These are phyloP conservation scores for Zanthoxylum bungeanum DNA, from an alignment of 345 rosid species.

Conservation along the genomic window DNA sequence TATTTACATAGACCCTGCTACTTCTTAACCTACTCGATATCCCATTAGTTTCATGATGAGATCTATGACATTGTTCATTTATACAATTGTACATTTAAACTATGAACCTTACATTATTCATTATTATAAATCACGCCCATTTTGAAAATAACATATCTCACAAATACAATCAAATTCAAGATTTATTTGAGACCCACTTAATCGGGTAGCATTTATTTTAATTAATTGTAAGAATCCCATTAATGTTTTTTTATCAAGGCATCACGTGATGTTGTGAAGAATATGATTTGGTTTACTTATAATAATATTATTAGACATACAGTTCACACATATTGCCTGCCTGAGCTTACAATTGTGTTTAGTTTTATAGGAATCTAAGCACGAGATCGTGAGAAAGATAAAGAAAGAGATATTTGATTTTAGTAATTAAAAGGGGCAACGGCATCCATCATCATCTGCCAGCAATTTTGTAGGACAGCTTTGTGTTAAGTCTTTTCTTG, in stretches of 20 bases:
- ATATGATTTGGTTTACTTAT: constrained; percentile 15
- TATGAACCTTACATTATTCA: not conserved
- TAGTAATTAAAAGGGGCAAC: not conserved
- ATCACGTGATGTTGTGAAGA: constrained; percentile 30
- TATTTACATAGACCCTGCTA: not conserved
- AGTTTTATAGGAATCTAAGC: constrained; percentile 29
- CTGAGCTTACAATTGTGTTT: constrained; percentile 7
- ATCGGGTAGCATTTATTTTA: constrained; percentile 16
- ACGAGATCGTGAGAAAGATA: constrained; percentile 17
- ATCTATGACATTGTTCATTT: constrained; percentile 14
- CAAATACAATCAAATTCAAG: not conserved
- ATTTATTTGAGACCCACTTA: not conserved
- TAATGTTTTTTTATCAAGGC: not conserved
- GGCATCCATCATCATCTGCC: not conserved
- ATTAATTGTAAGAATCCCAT: not conserved
- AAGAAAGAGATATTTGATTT: not conserved
- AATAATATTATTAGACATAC: not conserved
- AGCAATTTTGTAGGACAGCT: constrained; percentile 6
- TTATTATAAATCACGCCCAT: not conserved
- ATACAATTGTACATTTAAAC: constrained; percentile 4
- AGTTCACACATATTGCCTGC: not conserved
- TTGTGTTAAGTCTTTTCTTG: not conserved
- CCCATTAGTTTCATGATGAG: constrained; percentile 1
- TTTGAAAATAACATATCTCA: not conserved
- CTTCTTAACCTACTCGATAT: not conserved